Evolutionary conservation across 768 basidiomycete genomes (phyloP).

Genomic region (Cubamyces lactineus): DNA sequence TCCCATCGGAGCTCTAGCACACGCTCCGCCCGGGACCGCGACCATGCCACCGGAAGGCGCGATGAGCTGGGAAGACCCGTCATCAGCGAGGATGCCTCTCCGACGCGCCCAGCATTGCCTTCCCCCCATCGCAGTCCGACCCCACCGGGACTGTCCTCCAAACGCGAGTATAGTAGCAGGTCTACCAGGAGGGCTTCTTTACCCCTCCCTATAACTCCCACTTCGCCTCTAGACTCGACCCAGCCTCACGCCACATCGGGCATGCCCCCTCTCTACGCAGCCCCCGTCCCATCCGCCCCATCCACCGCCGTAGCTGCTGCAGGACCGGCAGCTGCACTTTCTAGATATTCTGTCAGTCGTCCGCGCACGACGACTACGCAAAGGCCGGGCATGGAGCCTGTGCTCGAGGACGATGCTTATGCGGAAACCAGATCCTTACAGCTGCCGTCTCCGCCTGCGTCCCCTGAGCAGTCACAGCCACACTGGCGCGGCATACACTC

Average conservation of each 20-base stretch:
- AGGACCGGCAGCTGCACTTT: not conserved
- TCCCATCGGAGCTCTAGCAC: conserved; percentile 27
- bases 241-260: conserved; percentile 11
- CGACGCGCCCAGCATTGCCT: conserved; percentile 23
- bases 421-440: conserved; percentile 29
- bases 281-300: conserved; percentile 4
- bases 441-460: conserved; percentile 35
- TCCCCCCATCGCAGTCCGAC: conserved; percentile 28
- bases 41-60: conserved; percentile 6
- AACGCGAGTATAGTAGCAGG: conserved; percentile 18
- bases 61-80: conserved; percentile 20
- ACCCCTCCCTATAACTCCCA: conserved; percentile 23
- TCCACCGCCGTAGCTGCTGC: not conserved
- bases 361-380: conserved; percentile 3
- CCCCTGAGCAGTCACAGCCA: conserved; percentile 27
- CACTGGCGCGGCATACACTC: conserved; percentile 12
- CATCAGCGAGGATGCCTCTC: conserved; percentile 10
- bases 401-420: conserved; percentile 26
- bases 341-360: conserved; percentile 12
- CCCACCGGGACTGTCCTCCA: conserved; percentile 29
- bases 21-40: conserved; percentile 9
- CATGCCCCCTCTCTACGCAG: conserved; percentile 5
- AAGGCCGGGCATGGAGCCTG: conserved; percentile 27
- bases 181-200: conserved; percentile 9
- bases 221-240: conserved; percentile 10